Base-by-base conservation (phyloP, 768 basidiomycete species). In the Chalciporus piperatus region DNA sequence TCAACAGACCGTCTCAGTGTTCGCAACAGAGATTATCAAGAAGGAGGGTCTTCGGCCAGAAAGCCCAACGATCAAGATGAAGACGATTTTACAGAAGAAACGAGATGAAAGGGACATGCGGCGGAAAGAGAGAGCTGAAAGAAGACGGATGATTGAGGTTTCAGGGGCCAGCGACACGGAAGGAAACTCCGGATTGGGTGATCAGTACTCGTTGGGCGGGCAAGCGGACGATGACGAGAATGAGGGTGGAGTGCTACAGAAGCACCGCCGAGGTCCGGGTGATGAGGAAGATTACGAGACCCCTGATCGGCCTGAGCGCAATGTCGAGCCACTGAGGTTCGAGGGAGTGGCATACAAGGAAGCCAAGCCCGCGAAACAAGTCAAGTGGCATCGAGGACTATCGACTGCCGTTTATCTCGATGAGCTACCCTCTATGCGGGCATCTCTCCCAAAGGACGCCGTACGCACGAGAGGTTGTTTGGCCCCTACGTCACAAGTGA, bases 241-340 rank as follows among this genome's bases (percentile, higher is more conserved):
- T 30, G 63, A 60, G 44, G 56, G 54, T 23, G 55, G 69, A 54
- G 40, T 55, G 52, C 48, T 44, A 45, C 47, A 55, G 47, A 69
- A 66, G 54, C 87, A 90, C 69, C 69, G 65, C 47, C 72, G 83
- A 59, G 90, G 84, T 2, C 80, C 89, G 4, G 91, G 90, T 2
- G 90, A 93, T 22, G 88, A 90, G 23, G 89, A 85, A 59, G 89
- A 89, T 52, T 90, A 89, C 58, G 76, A 78, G 60, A 87, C 86
- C 11, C 88, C 89, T 3, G 72, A 77, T 41, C 71, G 71, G 57
- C 69, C 72, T 32, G 70, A 70, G 23, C 68, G 71, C 42, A 66
- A 69, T 33, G 48, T 68, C 48, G 82, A 80, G 65, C 65, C 72
- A 14, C 64, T 71, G 17, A 66, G 70, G 47, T 73, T 71, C 30